Evolutionary conservation across 495 filamentous ascomycete genomes (phyloP), one percentile per base, ranked within the genome.

Genomic region (Niebla homalea): DNA sequence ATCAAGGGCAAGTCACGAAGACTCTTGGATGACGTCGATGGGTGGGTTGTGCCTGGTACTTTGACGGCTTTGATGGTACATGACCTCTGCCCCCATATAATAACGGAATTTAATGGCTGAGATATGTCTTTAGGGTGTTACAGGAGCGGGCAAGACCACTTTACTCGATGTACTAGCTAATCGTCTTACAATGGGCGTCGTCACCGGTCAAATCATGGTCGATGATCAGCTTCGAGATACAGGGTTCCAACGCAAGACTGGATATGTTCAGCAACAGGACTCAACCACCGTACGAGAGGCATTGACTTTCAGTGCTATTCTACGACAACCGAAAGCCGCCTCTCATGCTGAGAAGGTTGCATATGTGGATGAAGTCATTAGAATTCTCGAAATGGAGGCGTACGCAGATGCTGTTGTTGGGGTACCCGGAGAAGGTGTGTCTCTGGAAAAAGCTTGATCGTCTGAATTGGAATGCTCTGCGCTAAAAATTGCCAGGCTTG

Each of bases 191-290:
- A 74, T 75, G 55, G 76, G 76, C 2, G 62, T 71, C 10, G 64
- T 79, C 0, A 65, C 61, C 6, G 75, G 76, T 3, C 58, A 59
- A 6, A 77, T 78, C 41, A 46, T 77, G 10, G 72, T 79, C 16
- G 72, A 78, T 55, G 74, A 74, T 43, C 67, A 63, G 61, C 65
- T 67, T 7, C 60, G 74, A 21, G 69, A 71, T 6, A 66, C 53
- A 38, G 70, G 67, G 18, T 76, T 76, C 43, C 71, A 93, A 62
- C 75, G 88, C 46, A 79, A 80, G 3, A 90, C 87, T 0, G 89
- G 89, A 22, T 96, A 95, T 57, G 90, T 92, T 20, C 87, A 96
- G 58, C 90, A 95, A 62, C 88, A 94, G 65, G 89, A 96, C 76
- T 75, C 87, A 0, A 79, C 80, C 1, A 83, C 79, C 7, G 76